A percentile compares a stretch with the other conserved stretches of the same genome.
Evolutionary conservation across 768 basidiomycete species (phyloP).

Genomic region (Omphalotus guepiniiformis): DNA sequence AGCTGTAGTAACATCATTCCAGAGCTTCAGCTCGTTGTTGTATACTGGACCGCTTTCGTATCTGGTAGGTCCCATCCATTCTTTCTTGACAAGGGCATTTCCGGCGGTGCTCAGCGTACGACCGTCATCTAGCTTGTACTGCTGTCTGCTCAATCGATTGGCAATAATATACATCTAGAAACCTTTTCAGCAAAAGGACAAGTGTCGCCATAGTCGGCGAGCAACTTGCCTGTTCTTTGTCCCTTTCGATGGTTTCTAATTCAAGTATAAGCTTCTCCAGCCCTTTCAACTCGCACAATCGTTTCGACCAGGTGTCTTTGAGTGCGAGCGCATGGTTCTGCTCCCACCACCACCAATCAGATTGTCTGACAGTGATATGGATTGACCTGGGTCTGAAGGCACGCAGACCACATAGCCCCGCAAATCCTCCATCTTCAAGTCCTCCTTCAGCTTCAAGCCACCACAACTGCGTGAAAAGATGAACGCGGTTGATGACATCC

Average conservation of each 20-base stretch:
- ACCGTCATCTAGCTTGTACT: background rate
- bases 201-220: background rate
- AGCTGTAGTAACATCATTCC: too few species aligned
- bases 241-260: constrained; percentile 20
- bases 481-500: constrained; percentile 14
- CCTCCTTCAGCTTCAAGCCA: constrained; percentile 16
- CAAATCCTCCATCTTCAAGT: too few species aligned
- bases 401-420: background rate
- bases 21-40: constrained; percentile 14
- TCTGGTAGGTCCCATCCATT: constrained; percentile 12
- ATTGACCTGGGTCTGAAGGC: constrained; percentile 9
- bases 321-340: constrained; percentile 11
- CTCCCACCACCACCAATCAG: constrained; percentile 25
- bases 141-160: background rate
- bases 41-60: too few species aligned
- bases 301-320: constrained; percentile 11
- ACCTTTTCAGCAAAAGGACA: background rate
- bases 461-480: constrained; percentile 17
- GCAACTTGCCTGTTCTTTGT: constrained; percentile 15
- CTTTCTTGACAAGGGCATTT: constrained; percentile 7
- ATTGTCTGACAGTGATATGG: constrained; percentile 16
- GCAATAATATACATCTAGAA: constrained; percentile 10
- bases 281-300: constrained; percentile 8
- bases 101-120: background rate
- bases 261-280: constrained; percentile 19